Conservation (phyloP, 768 basidiomycete genomes). For the Panaeolus cyanescens region DNA sequence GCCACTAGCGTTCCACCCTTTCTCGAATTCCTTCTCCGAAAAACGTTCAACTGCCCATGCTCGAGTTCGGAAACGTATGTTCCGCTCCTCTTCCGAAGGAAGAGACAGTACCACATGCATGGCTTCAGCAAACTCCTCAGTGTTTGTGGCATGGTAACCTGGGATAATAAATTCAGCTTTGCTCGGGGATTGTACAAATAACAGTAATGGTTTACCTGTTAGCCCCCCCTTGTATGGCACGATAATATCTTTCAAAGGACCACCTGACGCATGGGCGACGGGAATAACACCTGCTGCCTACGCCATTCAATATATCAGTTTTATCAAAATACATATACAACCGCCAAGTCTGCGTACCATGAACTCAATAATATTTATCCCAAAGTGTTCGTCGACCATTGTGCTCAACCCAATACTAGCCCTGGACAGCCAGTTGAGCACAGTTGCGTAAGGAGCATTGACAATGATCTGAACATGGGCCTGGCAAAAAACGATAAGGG, state of each 20-base stretch:
- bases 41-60: slow-evolving; percentile 74
- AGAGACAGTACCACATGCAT: slow-evolving; percentile 68
- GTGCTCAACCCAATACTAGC: slow-evolving; percentile 90
- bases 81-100: slow-evolving; percentile 51
- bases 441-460: slow-evolving; percentile 76
- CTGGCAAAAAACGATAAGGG: slow-evolving; percentile 37
- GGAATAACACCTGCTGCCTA: slow-evolving; percentile 95
- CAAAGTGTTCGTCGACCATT: slow-evolving; percentile 99
- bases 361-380: slow-evolving; percentile 96
- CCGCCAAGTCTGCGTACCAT: slow-evolving; percentile 63
- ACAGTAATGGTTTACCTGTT: slow-evolving; percentile 53
- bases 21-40: slow-evolving; percentile 75
- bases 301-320: background rate
- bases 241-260: slow-evolving; percentile 89
- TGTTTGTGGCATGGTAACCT: slow-evolving; percentile 81
- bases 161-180: background rate
- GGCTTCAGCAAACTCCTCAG: slow-evolving; percentile 65
- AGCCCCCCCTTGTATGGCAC: slow-evolving; percentile 71
- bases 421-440: slow-evolving; percentile 70
- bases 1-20: slow-evolving; percentile 68
- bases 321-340: background rate
- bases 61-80: slow-evolving; percentile 69
- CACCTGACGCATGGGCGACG: slow-evolving; percentile 90
- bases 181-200: background rate
- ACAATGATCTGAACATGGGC: slow-evolving; percentile 74